phyloP scores from a whole-genome alignment of 176 grass and related monocot species.

The Bothriochloa decipiens region DNA sequence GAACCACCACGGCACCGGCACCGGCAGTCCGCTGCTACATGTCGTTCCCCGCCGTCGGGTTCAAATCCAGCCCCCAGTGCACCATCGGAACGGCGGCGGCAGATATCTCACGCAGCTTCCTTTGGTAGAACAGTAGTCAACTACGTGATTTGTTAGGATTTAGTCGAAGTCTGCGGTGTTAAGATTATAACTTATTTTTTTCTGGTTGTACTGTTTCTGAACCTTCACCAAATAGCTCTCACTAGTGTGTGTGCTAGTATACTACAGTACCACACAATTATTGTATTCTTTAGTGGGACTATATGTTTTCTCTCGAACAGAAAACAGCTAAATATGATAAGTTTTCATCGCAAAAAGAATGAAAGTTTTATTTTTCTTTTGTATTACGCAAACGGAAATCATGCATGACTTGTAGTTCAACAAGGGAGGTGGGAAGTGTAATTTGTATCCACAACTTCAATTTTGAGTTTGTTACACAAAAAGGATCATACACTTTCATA shows the following conservation, averaged over 20 bases:
- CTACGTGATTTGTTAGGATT: constrained; percentile 21
- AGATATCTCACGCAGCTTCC: neutral
- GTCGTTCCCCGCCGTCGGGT: constrained; percentile 64
- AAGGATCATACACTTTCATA: neutral
- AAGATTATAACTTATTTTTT: neutral
- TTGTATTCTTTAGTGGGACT: neutral
- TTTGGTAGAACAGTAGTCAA: neutral
- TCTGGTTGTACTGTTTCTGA: neutral
- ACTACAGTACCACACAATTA: neutral
- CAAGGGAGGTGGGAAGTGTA: neutral
- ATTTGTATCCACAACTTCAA: neutral
- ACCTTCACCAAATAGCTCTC: neutral
- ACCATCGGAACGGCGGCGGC: neutral
- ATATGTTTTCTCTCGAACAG: neutral
- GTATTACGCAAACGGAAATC: neutral
- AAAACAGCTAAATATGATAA: neutral
- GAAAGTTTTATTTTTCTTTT: neutral
- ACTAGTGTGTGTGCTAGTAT: too few relatives aligned
- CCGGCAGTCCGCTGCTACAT: constrained; percentile 33
- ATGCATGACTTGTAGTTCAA: neutral
- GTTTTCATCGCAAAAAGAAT: too few relatives aligned
- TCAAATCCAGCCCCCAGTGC: constrained; percentile 71
- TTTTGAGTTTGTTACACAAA: neutral
- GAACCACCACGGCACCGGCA: neutral
- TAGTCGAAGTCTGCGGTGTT: neutral